Base-by-base conservation (phyloP, 495 filamentous ascomycete species). In the Tuber magnatum region DNA sequence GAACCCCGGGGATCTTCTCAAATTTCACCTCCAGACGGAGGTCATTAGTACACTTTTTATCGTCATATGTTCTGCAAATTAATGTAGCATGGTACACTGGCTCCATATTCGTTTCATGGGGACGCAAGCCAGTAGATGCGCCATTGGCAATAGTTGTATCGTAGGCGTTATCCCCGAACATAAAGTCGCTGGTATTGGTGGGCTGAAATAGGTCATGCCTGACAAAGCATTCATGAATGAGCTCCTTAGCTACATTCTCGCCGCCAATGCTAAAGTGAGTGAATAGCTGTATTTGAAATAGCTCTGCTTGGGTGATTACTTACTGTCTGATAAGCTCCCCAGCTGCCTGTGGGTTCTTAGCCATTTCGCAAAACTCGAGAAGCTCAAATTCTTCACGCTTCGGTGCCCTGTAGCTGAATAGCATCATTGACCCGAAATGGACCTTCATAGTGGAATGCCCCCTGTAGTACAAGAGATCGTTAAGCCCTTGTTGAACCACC, bases 21-120 rank as follows among this genome's bases (percentile, higher is more conserved):
- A 81, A 82, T 38, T 74, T 73, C 24, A 82, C 73, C 72, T 82
- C 80, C 5, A 82, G 72, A 28, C 80, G 80, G 51, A 82, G 75
- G 40, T 76, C 71, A 20, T 73, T 46, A 7, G 71, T 70, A 9
- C 68, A 44, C 8, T 77, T 77, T 70, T 56, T 73, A 18, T 81
- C 74, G 28, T 77, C 75, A 24, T 48, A 56, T 39, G 81, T 80
- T 43, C 71, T 79, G 71, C 76, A 71, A 39, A 78, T 70, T 12
- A 82, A 71, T 28, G 80, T 81, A 43, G 80, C 80, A 48, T 70
- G 76, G 24, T 81, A 68, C 10, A 12, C 32, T 38, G 80, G 80
- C 20, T 77, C 75, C 10, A 78, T 68, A 16, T 70, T 69, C 8
- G 71, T 43, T 8, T 73, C 41, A 22, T 40, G 56, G 4, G 28